phyloP scores from a whole-genome alignment of 352 stramenopile species.

The Phytophthora constricta region DNA sequence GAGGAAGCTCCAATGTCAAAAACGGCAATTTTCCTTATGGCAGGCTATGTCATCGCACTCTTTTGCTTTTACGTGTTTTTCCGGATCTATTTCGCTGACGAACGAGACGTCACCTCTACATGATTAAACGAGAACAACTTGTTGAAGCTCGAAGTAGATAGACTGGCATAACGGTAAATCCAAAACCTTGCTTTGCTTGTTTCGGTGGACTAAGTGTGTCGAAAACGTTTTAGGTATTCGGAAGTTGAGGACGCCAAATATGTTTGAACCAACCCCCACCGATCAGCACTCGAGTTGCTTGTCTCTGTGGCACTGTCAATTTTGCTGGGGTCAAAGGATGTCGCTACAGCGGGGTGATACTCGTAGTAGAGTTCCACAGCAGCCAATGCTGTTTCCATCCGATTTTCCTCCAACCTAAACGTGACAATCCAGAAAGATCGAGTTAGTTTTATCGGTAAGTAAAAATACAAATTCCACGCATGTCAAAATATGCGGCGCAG shows the following conservation, averaged over 20 bases:
- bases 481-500: too few relatives aligned
- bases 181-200: constrained; percentile 10
- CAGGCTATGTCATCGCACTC: constrained; percentile 49
- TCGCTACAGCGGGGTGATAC: constrained; percentile 28
- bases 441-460: too few relatives aligned
- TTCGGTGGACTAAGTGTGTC: background rate
- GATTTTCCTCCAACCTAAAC: constrained; percentile 46
- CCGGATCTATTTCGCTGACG: constrained; percentile 67
- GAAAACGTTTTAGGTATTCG: constrained; percentile 20
- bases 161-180: constrained; percentile 6
- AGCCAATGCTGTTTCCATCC: constrained; percentile 41
- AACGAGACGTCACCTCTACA: constrained; percentile 50
- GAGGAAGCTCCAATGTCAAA: constrained; percentile 82
- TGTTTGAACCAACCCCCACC: constrained; percentile 29
- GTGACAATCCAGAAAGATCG: background rate
- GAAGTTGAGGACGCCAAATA: constrained; percentile 30
- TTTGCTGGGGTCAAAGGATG: constrained; percentile 1
- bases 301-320: background rate
- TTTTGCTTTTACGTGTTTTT: constrained; percentile 72
- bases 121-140: constrained; percentile 11
- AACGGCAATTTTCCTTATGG: constrained; percentile 62
- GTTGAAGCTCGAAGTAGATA: constrained; percentile 12
- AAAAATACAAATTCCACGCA: too few relatives aligned
- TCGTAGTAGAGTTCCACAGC: constrained; percentile 52
- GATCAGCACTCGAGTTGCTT: constrained; percentile 3